Evolutionary conservation across 345 rosid species (phyloP).

Genomic region (Eucalyptus paniculata): DNA sequence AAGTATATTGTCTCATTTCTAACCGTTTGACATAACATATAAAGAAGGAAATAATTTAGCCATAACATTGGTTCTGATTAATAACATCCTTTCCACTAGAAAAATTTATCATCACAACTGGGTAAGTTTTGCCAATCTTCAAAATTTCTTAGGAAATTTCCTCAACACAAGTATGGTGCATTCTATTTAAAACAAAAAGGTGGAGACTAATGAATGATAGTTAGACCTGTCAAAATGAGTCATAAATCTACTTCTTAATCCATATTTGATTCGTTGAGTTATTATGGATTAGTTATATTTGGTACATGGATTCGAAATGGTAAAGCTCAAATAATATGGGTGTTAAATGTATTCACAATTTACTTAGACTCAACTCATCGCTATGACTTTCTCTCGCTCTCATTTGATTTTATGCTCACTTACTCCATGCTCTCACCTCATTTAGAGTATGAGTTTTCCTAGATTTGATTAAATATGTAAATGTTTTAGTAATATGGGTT

Average conservation of each 20-base stretch:
- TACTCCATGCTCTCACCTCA: not conserved
- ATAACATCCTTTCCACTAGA: too few relatives aligned
- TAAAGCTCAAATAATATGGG: too few relatives aligned
- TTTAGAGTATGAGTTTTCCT: too few relatives aligned
- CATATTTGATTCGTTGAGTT: not conserved
- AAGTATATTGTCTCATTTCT: too few relatives aligned
- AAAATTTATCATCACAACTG: fast-evolving
- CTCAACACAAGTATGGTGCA: not conserved
- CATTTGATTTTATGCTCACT: not conserved
- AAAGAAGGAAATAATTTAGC: too few relatives aligned
- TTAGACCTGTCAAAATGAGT: not conserved
- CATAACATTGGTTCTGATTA: too few relatives aligned
- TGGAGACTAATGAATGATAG: not conserved
- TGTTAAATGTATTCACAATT: too few relatives aligned
- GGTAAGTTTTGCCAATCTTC: too few relatives aligned
- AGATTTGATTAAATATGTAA: not conserved
- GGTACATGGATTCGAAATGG: too few relatives aligned
- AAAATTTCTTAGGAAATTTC: too few relatives aligned
- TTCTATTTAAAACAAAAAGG: not conserved
- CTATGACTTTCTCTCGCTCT: not conserved
- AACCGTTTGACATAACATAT: too few relatives aligned
- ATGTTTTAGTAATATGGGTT: fast-evolving
- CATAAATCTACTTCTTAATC: not conserved
- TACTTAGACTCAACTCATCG: too few relatives aligned
- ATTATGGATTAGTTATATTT: not conserved